phyloP scores from a whole-genome alignment of 495 filamentous ascomycete species.

The Penicillium cataractarum region DNA sequence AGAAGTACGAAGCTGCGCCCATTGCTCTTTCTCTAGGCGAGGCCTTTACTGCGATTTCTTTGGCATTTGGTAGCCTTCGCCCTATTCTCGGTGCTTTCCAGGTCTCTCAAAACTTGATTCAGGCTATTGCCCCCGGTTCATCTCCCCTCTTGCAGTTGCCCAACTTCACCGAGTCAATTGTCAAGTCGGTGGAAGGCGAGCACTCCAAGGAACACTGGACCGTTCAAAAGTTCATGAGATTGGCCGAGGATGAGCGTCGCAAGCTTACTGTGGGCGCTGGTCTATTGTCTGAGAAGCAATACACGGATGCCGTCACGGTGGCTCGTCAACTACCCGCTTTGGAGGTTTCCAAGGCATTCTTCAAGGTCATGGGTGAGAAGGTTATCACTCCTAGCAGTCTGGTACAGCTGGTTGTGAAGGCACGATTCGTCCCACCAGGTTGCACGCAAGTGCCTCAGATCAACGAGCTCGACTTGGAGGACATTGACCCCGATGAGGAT shows the following conservation, averaged over 20 bases:
- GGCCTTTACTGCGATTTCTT: constrained; percentile 81
- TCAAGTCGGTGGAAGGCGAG: constrained; percentile 75
- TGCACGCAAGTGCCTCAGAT: constrained; percentile 70
- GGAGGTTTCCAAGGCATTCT: constrained; percentile 91
- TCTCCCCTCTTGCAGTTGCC: constrained; percentile 94
- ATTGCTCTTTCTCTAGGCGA: constrained; percentile 82
- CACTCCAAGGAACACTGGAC: constrained; percentile 70
- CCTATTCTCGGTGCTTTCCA: constrained; percentile 84
- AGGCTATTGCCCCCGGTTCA: constrained; percentile 79
- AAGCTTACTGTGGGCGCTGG: constrained; percentile 67
- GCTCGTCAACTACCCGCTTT: constrained; percentile 81
- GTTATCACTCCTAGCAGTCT: constrained; percentile 91
- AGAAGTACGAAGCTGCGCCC: constrained; percentile 79
- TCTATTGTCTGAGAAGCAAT: constrained; percentile 75
- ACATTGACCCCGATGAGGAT: constrained; percentile 90
- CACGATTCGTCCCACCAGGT: constrained; percentile 90
- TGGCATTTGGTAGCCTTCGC: constrained; percentile 82
- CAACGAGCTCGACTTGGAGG: constrained; percentile 78
- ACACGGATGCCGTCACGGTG: constrained; percentile 71
- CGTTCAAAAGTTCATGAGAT: constrained; percentile 84
- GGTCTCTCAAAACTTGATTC: constrained; percentile 81
- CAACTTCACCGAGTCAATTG: constrained; percentile 76
- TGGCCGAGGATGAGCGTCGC: constrained; percentile 74
- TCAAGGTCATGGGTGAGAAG: constrained; percentile 95
- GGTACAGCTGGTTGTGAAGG: constrained; percentile 92